Evolutionary conservation across 345 rosid species (phyloP), one percentile per base, ranked within the genome.

Genomic region (Capsella bursapastoris): DNA sequence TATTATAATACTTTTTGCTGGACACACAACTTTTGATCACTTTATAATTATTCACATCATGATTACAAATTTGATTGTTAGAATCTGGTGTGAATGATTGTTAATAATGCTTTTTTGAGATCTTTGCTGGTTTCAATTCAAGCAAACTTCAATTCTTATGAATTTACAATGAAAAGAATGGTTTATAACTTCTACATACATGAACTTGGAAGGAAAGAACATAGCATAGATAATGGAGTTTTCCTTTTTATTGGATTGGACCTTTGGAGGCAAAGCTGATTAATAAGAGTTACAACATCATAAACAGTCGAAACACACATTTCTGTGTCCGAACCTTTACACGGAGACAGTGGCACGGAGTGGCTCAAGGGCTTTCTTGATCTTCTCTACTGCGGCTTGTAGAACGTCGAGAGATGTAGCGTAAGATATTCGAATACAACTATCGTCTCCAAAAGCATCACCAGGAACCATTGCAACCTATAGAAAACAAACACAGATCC

Each of bases 381-480:
- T 90, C 78, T 92, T 88, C 82, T 80, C 87, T 4, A 84, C 91
- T n/a, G 98, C 99, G 2, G 80, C 90, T 80, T 82, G 89, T 56
- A 95, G 71, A 57, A 89, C 85, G 12, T 87, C 64, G 18, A 90
- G 89, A 48, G 99, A 92, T 56, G 90, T 92, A 0, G 98, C 99
- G 34, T 90, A 95, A 6, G 99, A 92, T 65, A 95, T 90, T 13
- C 97, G 85, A 73, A 90, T 82, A 84, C 99, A 95, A 34, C 34
- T 86, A 64, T 95, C 93, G 5, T 95, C 97, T 61, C 98, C 99
- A n/a, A 92, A 95, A 48, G 99, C 99, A 70, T 86, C 97, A 40
- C 99, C 98, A 0, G 99, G 99, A 55, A 95, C 98, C 74, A 92
- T 60, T 7, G 99, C 99, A 44, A 95, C 98, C 99, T 95, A 22